A percentile compares a stretch with the other conserved stretches of the same genome.
Conservation (phyloP, 2,329 filamentous ascomycete genomes). For the Ophiosphaerella herpotricha region DNA sequence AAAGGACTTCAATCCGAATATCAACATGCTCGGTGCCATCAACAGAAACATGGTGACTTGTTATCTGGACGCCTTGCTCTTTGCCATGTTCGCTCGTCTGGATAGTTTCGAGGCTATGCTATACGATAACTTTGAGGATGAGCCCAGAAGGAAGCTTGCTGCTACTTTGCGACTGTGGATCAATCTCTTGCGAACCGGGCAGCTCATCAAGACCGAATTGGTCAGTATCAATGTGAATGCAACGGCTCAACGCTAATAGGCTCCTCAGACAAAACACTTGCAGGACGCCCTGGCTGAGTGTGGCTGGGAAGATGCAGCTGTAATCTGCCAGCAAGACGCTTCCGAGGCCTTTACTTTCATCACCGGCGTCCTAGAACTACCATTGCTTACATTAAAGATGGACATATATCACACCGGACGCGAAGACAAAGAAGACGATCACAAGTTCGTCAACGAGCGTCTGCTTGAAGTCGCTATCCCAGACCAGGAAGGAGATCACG, state of each 20-base stretch:
- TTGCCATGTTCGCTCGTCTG: slow-evolving; percentile 92
- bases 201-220: slow-evolving; percentile 82
- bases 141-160: slow-evolving; percentile 73
- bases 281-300: slow-evolving; percentile 82
- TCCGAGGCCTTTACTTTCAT: slow-evolving; percentile 97
- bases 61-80: slow-evolving; percentile 87
- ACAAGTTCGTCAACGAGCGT: slow-evolving; percentile 92
- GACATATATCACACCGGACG: slow-evolving; percentile 93
- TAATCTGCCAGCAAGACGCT: slow-evolving; percentile 86
- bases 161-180: slow-evolving; percentile 86
- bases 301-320: slow-evolving; percentile 82
- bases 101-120: slow-evolving; percentile 93
- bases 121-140: slow-evolving; percentile 76
- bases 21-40: slow-evolving; percentile 79
- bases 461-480: slow-evolving; percentile 91
- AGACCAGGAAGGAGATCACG: slow-evolving; percentile 67
- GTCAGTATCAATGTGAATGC: slow-evolving; percentile 53
- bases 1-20: slow-evolving; percentile 71
- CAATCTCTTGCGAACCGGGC: slow-evolving; percentile 84
- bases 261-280: slow-evolving; percentile 72
- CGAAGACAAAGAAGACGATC: slow-evolving; percentile 80
- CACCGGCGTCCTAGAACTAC: slow-evolving; percentile 84
- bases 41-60: slow-evolving; percentile 90
- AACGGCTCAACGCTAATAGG: background rate
- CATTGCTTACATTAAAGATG: slow-evolving; percentile 87